These are phyloP conservation scores for Eucalyptus grandis DNA, from an alignment of 345 rosid genomes.

Conservation along the genomic window DNA sequence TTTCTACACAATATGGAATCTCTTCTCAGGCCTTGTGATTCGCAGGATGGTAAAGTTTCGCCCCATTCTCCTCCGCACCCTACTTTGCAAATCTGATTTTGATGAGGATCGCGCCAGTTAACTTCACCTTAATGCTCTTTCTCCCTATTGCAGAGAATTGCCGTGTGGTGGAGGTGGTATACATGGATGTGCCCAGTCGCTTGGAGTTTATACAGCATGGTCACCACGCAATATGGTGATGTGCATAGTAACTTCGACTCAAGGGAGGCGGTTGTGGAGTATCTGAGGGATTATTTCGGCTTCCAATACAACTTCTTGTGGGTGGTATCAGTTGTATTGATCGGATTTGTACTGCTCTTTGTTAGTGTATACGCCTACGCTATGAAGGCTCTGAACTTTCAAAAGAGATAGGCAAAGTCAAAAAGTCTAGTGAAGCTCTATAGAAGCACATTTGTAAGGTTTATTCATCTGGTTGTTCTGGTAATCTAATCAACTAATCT, in stretches of 20 bases:
- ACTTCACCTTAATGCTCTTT: neutral
- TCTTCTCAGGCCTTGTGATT: constrained; percentile 32
- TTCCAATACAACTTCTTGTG: constrained; percentile 20
- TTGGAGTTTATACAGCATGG: constrained; percentile 26
- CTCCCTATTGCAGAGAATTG: constrained; percentile 20
- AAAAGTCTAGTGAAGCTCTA: neutral
- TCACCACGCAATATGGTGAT: constrained; percentile 30
- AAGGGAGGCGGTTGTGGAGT: constrained; percentile 24
- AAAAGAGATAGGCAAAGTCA: constrained; percentile 7
- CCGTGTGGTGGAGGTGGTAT: constrained; percentile 34
- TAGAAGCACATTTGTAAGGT: neutral
- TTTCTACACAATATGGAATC: constrained; percentile 18
- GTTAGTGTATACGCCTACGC: constrained; percentile 7
- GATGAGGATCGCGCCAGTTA: neutral
- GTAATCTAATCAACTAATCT: neutral
- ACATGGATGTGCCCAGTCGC: constrained; percentile 19
- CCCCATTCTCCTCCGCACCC: neutral
- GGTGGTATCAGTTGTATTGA: constrained; percentile 7
- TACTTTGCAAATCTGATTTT: neutral
- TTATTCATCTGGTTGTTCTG: neutral
- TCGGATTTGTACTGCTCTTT: constrained; percentile 10
- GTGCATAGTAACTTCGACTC: constrained; percentile 12
- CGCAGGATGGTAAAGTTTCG: constrained; percentile 16
- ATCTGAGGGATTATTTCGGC: constrained; percentile 20
- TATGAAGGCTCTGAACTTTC: constrained; percentile 24